Evolutionary conservation across 345 rosid species (phyloP).

Genomic region (Arabis hirsuta): DNA sequence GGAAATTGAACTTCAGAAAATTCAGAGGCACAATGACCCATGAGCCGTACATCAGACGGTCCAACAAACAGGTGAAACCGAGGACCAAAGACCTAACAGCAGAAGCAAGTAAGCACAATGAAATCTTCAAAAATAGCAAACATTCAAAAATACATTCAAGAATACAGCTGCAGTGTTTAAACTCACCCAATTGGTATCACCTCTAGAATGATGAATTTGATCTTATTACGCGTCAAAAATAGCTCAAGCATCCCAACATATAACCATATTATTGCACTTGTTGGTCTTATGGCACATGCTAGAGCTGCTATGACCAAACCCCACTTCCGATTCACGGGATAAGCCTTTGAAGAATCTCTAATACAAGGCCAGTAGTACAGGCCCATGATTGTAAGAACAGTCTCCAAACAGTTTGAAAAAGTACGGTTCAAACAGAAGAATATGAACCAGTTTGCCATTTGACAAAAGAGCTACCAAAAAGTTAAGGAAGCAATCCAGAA

Average conservation of each 20-base stretch:
- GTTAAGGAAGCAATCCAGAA: conserved; percentile 52
- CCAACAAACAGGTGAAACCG: conserved; percentile 65
- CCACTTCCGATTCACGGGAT: conserved; percentile 58
- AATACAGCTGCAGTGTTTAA: conserved; percentile 14
- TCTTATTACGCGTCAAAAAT: conserved; percentile 49
- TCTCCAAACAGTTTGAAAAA: conserved; percentile 88
- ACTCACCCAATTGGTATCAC: conserved; percentile 82
- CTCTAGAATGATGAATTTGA: conserved; percentile 68
- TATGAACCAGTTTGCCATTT: conserved; percentile 83
- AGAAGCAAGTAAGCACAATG: conserved; percentile 15
- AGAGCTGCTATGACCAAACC: conserved; percentile 78
- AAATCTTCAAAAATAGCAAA: conserved; percentile 16
- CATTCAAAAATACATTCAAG: not conserved
- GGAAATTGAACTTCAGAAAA: conserved; percentile 91
- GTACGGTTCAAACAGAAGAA: conserved; percentile 93
- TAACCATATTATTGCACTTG: conserved; percentile 86
- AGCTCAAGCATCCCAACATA: conserved; percentile 88
- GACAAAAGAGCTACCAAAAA: conserved; percentile 66
- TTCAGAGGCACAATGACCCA: conserved; percentile 91
- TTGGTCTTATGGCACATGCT: conserved; percentile 91
- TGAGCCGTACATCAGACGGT: conserved; percentile 76
- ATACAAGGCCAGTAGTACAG: conserved; percentile 89
- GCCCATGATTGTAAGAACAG: conserved; percentile 83
- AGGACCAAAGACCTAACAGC: conserved; percentile 70
- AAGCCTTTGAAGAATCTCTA: conserved; percentile 55